Percentiles rank a stretch among this genome's conserved stretches.
Conservation (phyloP, 768 basidiomycete species). For the Rhizopogon sp. region DNA sequence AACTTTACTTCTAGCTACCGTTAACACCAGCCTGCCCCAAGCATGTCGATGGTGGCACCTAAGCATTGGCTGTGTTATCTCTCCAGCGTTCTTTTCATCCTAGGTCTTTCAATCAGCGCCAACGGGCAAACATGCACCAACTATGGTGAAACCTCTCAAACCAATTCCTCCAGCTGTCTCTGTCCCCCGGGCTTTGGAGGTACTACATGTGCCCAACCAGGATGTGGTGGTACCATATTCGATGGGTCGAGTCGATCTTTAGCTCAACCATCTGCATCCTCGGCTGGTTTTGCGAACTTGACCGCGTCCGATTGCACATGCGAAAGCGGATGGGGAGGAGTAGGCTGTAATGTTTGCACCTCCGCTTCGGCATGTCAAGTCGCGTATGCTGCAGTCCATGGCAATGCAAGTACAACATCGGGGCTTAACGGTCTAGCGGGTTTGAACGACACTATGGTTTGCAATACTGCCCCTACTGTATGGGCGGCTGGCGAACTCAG, state of each 20-base stretch:
- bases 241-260: constrained; percentile 59
- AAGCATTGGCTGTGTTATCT: neutral
- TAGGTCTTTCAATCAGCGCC: constrained; percentile 9
- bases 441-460: constrained; percentile 65
- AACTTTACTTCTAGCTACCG: no score
- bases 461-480: constrained; percentile 64
- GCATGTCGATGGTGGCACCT: neutral
- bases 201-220: constrained; percentile 58
- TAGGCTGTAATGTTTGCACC: constrained; percentile 78
- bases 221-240: constrained; percentile 80
- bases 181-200: constrained; percentile 86
- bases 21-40: neutral
- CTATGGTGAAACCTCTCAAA: constrained; percentile 10
- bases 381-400: constrained; percentile 45
- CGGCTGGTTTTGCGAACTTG: constrained; percentile 55
- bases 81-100: constrained; percentile 7
- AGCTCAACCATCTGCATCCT: constrained; percentile 30
- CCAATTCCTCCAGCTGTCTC: constrained; percentile 37
- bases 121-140: constrained; percentile 24
- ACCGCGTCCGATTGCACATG: constrained; percentile 67
- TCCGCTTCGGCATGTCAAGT: constrained; percentile 61
- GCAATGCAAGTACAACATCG: constrained; percentile 27
- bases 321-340: constrained; percentile 69
- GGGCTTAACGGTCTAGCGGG: constrained; percentile 24
- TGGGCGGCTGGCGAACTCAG: constrained; percentile 81